A percentile compares a stretch with the other conserved stretches of the same genome.
phyloP scores from a whole-genome alignment of 106 monocot species.

The Apostasia ramifera region DNA sequence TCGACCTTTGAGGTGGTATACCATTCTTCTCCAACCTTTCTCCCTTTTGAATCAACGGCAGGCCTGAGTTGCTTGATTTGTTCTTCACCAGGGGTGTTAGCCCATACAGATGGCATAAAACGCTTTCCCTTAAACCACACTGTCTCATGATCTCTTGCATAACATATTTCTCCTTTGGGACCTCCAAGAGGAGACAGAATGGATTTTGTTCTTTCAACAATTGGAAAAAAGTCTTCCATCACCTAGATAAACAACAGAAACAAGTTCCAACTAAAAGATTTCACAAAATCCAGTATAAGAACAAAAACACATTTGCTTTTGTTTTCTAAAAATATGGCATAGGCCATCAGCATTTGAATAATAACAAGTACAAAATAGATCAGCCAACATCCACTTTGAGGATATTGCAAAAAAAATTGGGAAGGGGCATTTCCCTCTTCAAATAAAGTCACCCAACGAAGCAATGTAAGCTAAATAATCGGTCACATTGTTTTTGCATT shows the following conservation, averaged over 20 bases:
- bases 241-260: conserved; percentile 29
- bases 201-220: conserved; percentile 78
- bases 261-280: neutral
- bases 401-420: no score
- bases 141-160: conserved; percentile 85
- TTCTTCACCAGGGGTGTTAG: conserved; percentile 76
- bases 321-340: no score
- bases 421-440: no score
- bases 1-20: conserved; percentile 87
- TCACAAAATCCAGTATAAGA: no score
- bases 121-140: conserved; percentile 97
- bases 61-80: conserved; percentile 82
- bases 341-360: no score
- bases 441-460: no score
- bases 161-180: conserved; percentile 82
- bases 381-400: no score
- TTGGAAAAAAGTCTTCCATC: conserved; percentile 71
- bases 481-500: no score
- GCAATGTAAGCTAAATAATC: no score
- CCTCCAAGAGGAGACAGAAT: conserved; percentile 68
- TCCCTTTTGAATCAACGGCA: conserved; percentile 90
- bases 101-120: conserved; percentile 77
- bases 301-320: no score
- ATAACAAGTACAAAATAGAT: no score
- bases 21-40: conserved; percentile 98